Evolutionary conservation across 1,139 yeast species (phyloP).

Genomic region (Hemisphaericaspora xylofermentans): DNA sequence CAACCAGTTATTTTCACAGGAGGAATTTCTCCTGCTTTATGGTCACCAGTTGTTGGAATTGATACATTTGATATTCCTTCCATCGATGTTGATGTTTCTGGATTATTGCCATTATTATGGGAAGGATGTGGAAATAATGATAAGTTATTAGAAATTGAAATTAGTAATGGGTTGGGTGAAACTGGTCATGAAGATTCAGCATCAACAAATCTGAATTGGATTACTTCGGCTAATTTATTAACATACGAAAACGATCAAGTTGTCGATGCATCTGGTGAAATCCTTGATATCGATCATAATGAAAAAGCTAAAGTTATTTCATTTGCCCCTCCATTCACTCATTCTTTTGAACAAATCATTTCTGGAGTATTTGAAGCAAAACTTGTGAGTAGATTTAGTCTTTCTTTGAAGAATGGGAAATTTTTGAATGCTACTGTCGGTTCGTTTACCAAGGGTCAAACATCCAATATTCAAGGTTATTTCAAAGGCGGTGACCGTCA

Average conservation of each 20-base stretch:
- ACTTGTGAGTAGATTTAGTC: conserved; percentile 30
- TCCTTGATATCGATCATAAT: conserved; percentile 24
- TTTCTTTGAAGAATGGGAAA: conserved; percentile 35
- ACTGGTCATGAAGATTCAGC: conserved; percentile 19
- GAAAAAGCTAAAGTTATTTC: conserved; percentile 19
- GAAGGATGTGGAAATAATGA: conserved; percentile 23
- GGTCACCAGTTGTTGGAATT: conserved; percentile 76
- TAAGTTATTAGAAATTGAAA: conserved; percentile 40
- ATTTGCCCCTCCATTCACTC: conserved; percentile 31
- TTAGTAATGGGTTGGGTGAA: conserved; percentile 59
- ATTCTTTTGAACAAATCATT: conserved; percentile 37
- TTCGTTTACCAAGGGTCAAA: conserved; percentile 26
- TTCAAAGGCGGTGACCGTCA: conserved; percentile 31
- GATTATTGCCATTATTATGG: conserved; percentile 66
- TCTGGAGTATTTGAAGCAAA: conserved; percentile 29
- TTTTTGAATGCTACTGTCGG: conserved; percentile 26
- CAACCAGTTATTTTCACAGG: conserved; percentile 72
- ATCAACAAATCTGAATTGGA: conserved; percentile 63
- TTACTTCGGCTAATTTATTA: conserved; percentile 62
- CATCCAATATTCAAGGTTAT: conserved; percentile 35
- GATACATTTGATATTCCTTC: conserved; percentile 72
- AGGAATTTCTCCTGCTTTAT: conserved; percentile 72
- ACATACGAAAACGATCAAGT: conserved; percentile 56
- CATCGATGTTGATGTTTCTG: conserved; percentile 64
- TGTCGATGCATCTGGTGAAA: conserved; percentile 37